Base-by-base conservation (phyloP, 495 filamentous ascomycete species). In the Chaetomium tenue region DNA sequence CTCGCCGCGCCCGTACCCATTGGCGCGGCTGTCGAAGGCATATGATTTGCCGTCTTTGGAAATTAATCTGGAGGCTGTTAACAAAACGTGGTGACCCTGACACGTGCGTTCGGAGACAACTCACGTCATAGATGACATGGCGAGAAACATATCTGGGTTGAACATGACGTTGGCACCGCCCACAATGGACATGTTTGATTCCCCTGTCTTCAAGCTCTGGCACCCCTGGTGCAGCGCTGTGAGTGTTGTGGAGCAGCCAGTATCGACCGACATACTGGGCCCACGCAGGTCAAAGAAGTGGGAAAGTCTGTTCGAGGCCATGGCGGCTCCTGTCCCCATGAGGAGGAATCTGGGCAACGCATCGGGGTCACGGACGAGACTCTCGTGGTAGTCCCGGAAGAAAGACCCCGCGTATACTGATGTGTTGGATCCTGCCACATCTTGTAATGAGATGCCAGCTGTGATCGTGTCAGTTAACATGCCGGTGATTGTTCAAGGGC, bases 1-100 rank as follows among this genome's bases (percentile, higher is more conserved):
- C 22, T 83, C 84, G 33, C 87, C 81, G 23, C 89, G 84, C 1
- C 52, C 89, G 70, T 88, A 91, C 0, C 89, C 89, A 68, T 88
- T 78, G 0, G 87, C 89, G 0, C 67, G 61, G 0, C 76, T 74
- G 61, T 88, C 85, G 50, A 78, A 80, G 2, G 77, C 76, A 53
- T 76, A 72, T 0, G 68, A 74, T 25, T 70, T 70, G 20, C 77
- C 73, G 39, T 71, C 67, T 20, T 73, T 72, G 30, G 76, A 69
- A 11, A 78, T 69, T 23, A 75, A 58, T 22, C 66, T 63, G 28
- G 26, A 12, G 28, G 6, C 5, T 44, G 16, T 56, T 58, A 26
- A 61, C 33, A 25, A 37, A 2, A 30, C n/a, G n/a, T n/a, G n/a
- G n/a, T n/a, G n/a, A n/a, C n/a, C n/a, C n/a, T n/a, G n/a, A n/a